Base-by-base conservation (phyloP, 768 basidiomycete genomes). In the Lactarius deliciosus region DNA sequence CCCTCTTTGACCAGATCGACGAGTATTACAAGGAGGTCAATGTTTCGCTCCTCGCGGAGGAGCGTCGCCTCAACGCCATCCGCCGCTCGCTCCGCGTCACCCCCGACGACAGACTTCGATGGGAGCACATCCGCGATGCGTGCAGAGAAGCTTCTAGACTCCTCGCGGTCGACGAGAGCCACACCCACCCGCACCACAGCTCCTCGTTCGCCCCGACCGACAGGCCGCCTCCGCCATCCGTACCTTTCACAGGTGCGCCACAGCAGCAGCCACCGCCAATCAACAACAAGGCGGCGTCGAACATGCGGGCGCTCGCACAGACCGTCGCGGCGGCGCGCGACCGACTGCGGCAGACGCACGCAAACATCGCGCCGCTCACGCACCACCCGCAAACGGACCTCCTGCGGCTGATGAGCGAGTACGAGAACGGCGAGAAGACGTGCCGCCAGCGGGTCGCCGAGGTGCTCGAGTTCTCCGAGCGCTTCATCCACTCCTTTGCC, bases 71-170 rank as follows among this genome's bases (percentile, higher is more conserved):
- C 58, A 22, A 40, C 20, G 36, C 18, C 3, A 64, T 68, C n/a
- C 57, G 34, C 16, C 41, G 28, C 3, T 60, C 66, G 34, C 41
- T 68, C 41, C 62, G 36, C 22, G 66, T 68, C 22, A 64, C 66
- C n/a, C 41, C 53, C 3, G 63, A 64, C 25, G 58, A 68, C 43
- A 47, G 20, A 47, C 58, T 54, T 60, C 66, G 66, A 22, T 68
- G 66, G 66, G 62, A 64, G 6, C 15, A 64, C 45, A 68, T 68
- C 20, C 62, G 62, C 13, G 34, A 60, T 25, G 66, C 66, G 2
- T 68, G 66, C 28, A 28, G 16, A n/a, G 66, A 64, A 11, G 63
- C 66, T 10, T 64, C 13, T 8, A 22, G 13, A 30, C 20, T 68
- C 16, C 36, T 68, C 30, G 41, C 28, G 20, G 18, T 53, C 6